phyloP scores from a whole-genome alignment of 768 basidiomycete species.

The Auriculariales sp. region DNA sequence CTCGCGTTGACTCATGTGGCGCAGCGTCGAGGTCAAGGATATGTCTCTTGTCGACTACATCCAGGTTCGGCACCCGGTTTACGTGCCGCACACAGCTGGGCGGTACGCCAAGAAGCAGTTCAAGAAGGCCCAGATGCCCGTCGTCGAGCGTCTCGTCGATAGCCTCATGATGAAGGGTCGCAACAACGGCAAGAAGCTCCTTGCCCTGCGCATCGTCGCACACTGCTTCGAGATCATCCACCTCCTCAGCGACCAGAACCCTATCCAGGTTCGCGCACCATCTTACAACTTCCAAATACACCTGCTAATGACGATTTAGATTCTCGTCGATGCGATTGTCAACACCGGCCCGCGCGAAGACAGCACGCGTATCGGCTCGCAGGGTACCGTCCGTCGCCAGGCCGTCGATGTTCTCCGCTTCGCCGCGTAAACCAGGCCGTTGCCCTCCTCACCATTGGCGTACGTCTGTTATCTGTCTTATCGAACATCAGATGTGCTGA shows the following conservation, averaged over 20 bases:
- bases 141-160: constrained; percentile 98
- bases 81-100: constrained; percentile 95
- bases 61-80: constrained; percentile 95
- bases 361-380: constrained; percentile 98
- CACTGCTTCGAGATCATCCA: constrained; percentile 99
- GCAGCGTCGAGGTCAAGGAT: constrained; percentile 94
- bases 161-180: constrained; percentile 99
- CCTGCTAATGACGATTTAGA: no score
- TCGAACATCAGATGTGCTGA: neutral
- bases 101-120: constrained; percentile 99
- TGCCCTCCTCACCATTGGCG: constrained; percentile 88
- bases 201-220: constrained; percentile 97
- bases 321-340: constrained; percentile 95
- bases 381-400: constrained; percentile 98
- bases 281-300: no score
- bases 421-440: constrained; percentile 97
- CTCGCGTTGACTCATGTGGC: neutral
- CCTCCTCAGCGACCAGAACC: constrained; percentile 99
- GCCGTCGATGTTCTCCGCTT: constrained; percentile 99
- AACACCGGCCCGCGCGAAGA: constrained; percentile 99
- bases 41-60: constrained; percentile 99
- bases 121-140: constrained; percentile 99
- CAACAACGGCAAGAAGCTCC: constrained; percentile 99
- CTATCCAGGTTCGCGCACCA: constrained; percentile 65
- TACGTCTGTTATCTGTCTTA: no score